phyloP scores from a whole-genome alignment of 805 yeast genomes.

The Saccharomycopsis sp. region DNA sequence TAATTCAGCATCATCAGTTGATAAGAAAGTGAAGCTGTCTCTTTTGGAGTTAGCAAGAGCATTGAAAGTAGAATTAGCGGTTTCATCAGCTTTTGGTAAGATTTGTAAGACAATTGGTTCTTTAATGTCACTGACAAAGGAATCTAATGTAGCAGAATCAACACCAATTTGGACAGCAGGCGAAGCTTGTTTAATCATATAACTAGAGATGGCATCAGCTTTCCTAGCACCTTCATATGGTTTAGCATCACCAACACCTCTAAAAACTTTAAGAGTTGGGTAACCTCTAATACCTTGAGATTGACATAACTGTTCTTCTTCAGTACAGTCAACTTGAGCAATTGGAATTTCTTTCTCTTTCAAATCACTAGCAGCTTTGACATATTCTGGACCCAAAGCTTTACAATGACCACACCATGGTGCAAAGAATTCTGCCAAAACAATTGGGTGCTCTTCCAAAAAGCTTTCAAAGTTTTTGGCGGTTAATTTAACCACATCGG shows the following conservation, averaged over 20 bases:
- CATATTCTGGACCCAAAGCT: slow-evolving; percentile 70
- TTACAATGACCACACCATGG: slow-evolving; percentile 99
- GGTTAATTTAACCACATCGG: slow-evolving; percentile 78
- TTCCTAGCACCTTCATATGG: slow-evolving; percentile 79
- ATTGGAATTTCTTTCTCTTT: slow-evolving; percentile 53
- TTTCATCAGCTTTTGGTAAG: slow-evolving; percentile 25
- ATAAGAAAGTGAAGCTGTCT: slow-evolving; percentile 27
- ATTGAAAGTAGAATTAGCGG: slow-evolving; percentile 16
- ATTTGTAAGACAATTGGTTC: slow-evolving; percentile 51
- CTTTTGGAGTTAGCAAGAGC: slow-evolving; percentile 36
- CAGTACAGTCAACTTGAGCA: slow-evolving; percentile 83
- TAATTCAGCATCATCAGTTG: slow-evolving; percentile 29
- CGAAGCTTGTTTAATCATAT: slow-evolving; percentile 70
- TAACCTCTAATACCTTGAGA: slow-evolving; percentile 65
- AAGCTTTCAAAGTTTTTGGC: slow-evolving; percentile 55
- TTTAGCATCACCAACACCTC: slow-evolving; percentile 34
- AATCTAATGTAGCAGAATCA: slow-evolving; percentile 39
- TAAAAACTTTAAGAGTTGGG: slow-evolving; percentile 74
- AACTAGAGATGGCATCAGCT: slow-evolving; percentile 64
- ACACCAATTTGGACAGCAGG: slow-evolving; percentile 59
- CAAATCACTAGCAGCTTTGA: slow-evolving; percentile 59
- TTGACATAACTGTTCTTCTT: slow-evolving; percentile 60
- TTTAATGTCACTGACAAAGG: slow-evolving; percentile 29
- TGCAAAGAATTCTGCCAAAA: slow-evolving; percentile 80
- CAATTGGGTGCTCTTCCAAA: slow-evolving; percentile 63